Conservation (phyloP, 1,139 yeast species). For the Candida sojae region DNA sequence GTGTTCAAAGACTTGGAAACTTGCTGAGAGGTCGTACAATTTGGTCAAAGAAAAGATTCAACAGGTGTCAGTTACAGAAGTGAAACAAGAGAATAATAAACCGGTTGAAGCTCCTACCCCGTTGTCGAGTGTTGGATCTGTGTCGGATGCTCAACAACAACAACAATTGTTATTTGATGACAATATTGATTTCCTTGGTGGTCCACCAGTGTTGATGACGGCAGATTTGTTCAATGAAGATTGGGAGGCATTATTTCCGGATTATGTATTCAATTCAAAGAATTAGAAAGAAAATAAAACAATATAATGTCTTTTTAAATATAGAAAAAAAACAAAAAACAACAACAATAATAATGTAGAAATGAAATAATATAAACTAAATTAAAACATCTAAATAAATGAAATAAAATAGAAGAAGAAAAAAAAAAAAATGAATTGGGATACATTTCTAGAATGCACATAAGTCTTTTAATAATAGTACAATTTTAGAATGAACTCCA, state of each 20-base stretch:
- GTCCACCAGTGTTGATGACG: conserved; percentile 56
- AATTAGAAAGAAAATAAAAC: conserved; percentile 6
- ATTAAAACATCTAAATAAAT: background rate
- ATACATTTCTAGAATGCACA: no score
- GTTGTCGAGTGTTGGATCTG: background rate
- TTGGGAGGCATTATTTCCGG: conserved; percentile 53
- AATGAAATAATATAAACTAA: background rate
- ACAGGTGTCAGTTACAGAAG: conserved; percentile 18
- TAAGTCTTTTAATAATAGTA: no score
- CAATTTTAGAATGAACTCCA: conserved; percentile 45
- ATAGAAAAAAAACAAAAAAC: no score
- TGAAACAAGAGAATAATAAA: conserved; percentile 5
- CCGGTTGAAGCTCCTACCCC: background rate
- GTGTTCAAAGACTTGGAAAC: conserved; percentile 49
- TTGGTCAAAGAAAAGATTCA: conserved; percentile 40
- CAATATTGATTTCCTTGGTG: conserved; percentile 47
- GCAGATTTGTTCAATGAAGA: conserved; percentile 52
- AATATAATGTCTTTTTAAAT: no score
- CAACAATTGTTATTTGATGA: conserved; percentile 22
- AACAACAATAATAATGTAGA: background rate
- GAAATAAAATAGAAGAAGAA: background rate
- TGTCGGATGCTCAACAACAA: background rate
- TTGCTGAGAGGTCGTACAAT: conserved; percentile 48
- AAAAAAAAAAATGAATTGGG: background rate
- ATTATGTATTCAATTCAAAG: conserved; percentile 27